phyloP scores from a whole-genome alignment of 192 early-diverging fungal genomes.

The Umbelopsis isabellina region DNA sequence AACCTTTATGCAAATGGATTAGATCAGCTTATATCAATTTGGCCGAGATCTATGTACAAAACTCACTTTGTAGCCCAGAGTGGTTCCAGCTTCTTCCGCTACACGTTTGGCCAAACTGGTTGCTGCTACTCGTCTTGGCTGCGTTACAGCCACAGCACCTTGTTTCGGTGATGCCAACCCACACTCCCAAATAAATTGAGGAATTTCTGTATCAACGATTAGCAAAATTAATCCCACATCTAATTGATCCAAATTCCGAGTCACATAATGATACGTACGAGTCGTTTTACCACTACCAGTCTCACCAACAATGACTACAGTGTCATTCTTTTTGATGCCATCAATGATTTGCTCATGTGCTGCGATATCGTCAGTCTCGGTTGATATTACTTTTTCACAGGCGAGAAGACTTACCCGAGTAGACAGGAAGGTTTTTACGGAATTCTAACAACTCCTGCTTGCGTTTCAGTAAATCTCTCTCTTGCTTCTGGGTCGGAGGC shows the following conservation, averaged over 20 bases:
- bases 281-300: slow-evolving; percentile 85
- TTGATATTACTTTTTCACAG: slow-evolving; percentile 6
- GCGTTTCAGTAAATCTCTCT: neutral
- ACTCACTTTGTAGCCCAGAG: slow-evolving; percentile 53
- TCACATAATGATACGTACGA: slow-evolving; percentile 42
- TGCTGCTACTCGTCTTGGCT: slow-evolving; percentile 84
- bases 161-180: slow-evolving; percentile 55
- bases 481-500: slow-evolving; percentile 4
- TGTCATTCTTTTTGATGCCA: slow-evolving; percentile 38
- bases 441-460: slow-evolving; percentile 30
- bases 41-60: neutral
- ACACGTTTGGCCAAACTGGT: slow-evolving; percentile 82
- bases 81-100: slow-evolving; percentile 76
- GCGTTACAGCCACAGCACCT: slow-evolving; percentile 80
- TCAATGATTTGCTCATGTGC: slow-evolving; percentile 46
- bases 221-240: neutral
- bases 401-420: slow-evolving; percentile 44
- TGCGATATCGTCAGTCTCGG: neutral
- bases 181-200: slow-evolving; percentile 85
- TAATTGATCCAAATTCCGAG: neutral
- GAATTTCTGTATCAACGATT: slow-evolving; percentile 65
- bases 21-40: neutral
- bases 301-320: slow-evolving; percentile 79
- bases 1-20: slow-evolving; percentile 50
- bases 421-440: slow-evolving; percentile 57